These are phyloP conservation scores for Rhodomyrtus psidioides DNA, from an alignment of 441 rosid species.

Conservation along the genomic window DNA sequence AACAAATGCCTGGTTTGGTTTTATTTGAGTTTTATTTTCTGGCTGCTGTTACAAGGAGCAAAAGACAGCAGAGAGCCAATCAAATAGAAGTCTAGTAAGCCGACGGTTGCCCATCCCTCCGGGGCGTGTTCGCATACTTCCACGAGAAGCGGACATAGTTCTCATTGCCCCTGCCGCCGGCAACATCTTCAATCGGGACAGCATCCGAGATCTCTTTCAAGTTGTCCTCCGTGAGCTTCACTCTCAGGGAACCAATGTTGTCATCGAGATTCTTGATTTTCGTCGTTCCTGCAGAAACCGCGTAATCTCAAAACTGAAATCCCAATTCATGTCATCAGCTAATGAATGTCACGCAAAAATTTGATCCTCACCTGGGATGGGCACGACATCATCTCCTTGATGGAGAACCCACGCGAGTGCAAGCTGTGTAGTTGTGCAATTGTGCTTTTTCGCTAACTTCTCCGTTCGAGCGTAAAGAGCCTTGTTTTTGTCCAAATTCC, in stretches of 20 bases:
- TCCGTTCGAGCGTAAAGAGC: conserved; percentile 9
- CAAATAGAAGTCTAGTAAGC: neutral
- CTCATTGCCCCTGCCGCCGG: neutral
- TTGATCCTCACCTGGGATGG: conserved; percentile 17
- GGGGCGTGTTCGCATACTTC: conserved; percentile 22
- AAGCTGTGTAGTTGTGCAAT: conserved; percentile 25
- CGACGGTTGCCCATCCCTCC: neutral
- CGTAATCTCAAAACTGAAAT: neutral
- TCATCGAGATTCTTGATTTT: conserved; percentile 28
- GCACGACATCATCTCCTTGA: conserved; percentile 24
- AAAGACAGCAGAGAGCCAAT: neutral
- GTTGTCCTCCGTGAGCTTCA: conserved; percentile 17
- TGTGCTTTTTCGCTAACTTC: conserved; percentile 9
- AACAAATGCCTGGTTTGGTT: neutral
- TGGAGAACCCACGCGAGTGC: conserved; percentile 28
- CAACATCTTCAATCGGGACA: conserved; percentile 26
- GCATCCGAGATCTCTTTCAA: conserved; percentile 27
- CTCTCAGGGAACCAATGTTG: conserved; percentile 20
- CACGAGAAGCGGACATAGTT: neutral
- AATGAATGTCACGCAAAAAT: neutral
- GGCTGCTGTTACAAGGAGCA: neutral
- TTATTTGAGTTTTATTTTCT: neutral
- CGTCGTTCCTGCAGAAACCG: conserved; percentile 24
- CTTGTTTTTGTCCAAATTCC: conserved; percentile 22
- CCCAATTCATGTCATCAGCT: neutral